Evolutionary conservation across 1,284 basidiomycete genomes (phyloP).

Genomic region (Rhodotorula sp.): DNA sequence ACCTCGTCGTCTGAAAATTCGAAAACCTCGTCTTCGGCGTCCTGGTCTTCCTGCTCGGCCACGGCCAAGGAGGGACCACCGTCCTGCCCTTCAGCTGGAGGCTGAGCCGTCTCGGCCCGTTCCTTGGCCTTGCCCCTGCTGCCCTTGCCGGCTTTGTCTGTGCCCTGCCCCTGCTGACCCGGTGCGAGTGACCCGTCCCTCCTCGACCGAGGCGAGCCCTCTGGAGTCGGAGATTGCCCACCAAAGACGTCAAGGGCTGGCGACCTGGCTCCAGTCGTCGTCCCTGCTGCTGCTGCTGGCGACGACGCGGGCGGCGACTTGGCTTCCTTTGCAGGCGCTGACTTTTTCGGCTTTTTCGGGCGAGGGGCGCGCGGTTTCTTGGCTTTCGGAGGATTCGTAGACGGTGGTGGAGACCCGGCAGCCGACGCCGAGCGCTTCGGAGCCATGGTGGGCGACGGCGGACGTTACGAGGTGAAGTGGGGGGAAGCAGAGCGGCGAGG

Average conservation of each 20-base stretch:
- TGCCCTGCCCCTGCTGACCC: conserved; percentile 9
- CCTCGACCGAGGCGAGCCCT: not conserved
- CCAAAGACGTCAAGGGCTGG: not conserved
- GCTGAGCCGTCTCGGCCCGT: not conserved
- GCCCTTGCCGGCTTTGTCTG: not conserved
- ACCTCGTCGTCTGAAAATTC: conserved; percentile 47
- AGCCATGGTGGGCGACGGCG: not conserved
- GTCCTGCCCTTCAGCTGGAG: not conserved
- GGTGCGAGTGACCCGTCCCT: conserved; percentile 10
- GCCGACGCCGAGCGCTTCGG: conserved; percentile 20
- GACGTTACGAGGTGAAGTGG: too few relatives aligned
- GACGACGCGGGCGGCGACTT: conserved; percentile 10
- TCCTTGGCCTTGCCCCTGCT: conserved; percentile 16
- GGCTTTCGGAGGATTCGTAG: not conserved
- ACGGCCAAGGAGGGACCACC: conserved; percentile 42
- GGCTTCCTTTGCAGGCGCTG: not conserved
- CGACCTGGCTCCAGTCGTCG: not conserved
- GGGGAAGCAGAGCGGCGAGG: too few relatives aligned
- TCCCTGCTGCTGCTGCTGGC: not conserved
- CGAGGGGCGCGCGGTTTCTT: conserved; percentile 13
- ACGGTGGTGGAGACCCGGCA: conserved; percentile 22
- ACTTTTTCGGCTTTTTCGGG: conserved; percentile 5
- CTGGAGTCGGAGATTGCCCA: not conserved
- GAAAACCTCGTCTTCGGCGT: conserved; percentile 48
- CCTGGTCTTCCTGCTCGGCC: conserved; percentile 44